phyloP scores from a whole-genome alignment of 2,329 filamentous ascomycete genomes.

The Balansia obtecta region DNA sequence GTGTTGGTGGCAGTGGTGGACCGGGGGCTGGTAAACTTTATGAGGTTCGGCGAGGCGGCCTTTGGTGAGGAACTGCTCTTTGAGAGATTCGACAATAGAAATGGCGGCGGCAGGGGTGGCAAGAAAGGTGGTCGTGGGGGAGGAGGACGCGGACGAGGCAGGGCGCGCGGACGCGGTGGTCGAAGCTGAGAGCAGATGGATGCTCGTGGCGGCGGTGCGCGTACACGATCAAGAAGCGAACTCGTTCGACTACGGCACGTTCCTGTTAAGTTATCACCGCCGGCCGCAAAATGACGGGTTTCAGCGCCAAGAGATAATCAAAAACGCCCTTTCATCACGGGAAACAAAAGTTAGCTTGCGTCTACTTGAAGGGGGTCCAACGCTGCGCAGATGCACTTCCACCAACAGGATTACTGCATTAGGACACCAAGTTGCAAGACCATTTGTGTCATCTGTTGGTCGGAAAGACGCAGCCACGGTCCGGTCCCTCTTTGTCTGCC shows the following conservation, averaged over 20 bases:
- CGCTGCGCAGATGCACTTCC: neutral
- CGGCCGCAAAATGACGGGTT: neutral
- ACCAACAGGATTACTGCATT: neutral
- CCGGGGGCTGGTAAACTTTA: constrained; percentile 77
- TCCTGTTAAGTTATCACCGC: neutral
- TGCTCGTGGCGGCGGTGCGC: neutral
- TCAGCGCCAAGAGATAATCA: neutral
- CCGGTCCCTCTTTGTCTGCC: neutral
- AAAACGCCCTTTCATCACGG: neutral
- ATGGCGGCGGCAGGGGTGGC: constrained; percentile 29
- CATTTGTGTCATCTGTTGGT: neutral
- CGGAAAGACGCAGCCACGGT: neutral
- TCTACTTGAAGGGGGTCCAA: neutral
- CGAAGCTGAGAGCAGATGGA: neutral
- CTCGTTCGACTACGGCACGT: too few species aligned
- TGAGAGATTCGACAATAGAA: constrained; percentile 38
- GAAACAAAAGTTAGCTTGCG: neutral
- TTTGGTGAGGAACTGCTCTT: constrained; percentile 68
- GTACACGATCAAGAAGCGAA: neutral
- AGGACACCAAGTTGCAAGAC: neutral
- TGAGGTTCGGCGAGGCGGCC: constrained; percentile 66
- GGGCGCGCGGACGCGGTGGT: constrained; percentile 13
- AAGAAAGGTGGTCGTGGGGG: constrained; percentile 19
- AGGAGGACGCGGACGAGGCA: constrained; percentile 12
- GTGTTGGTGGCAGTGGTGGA: constrained; percentile 83